Evolutionary conservation across 345 rosid species (phyloP).

Genomic region (Ceriops tagal): DNA sequence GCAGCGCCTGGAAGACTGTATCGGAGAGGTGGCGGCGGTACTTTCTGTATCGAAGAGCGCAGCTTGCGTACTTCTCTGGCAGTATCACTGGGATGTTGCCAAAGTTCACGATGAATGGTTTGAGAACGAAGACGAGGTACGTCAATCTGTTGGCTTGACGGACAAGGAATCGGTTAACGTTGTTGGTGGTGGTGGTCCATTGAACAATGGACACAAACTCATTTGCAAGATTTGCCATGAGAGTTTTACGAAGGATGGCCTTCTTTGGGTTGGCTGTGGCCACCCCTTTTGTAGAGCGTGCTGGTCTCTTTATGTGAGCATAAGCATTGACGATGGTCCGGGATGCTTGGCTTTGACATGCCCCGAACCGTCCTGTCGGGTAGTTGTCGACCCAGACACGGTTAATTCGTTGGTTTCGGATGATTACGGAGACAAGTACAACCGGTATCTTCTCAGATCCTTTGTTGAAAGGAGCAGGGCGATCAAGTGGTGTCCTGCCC

Average conservation of each 20-base stretch:
- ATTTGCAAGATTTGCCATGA: conserved; percentile 78
- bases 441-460: conserved; percentile 63
- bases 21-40: conserved; percentile 57
- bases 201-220: conserved; percentile 1
- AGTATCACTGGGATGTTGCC: conserved; percentile 55
- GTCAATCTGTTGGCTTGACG: conserved; percentile 68
- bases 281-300: conserved; percentile 78
- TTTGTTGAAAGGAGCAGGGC: conserved; percentile 69
- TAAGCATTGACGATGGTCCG: conserved; percentile 66
- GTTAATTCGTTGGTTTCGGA: conserved; percentile 42
- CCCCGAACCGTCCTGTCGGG: conserved; percentile 74
- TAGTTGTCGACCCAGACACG: conserved; percentile 67
- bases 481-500: conserved; percentile 97
- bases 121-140: conserved; percentile 66
- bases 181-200: not conserved
- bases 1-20: conserved; percentile 53
- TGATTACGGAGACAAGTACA: conserved; percentile 61
- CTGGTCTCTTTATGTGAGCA: conserved; percentile 57
- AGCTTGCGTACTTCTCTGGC: conserved; percentile 59
- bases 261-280: conserved; percentile 68
- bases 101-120: conserved; percentile 88
- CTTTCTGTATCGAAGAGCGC: conserved; percentile 54
- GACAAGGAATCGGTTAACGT: conserved; percentile 24
- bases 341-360: conserved; percentile 77
- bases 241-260: conserved; percentile 33